Evolutionary conservation across 371 early-diverging fungal genomes (phyloP).

Genomic region (Syncephalis plumigaleata): DNA sequence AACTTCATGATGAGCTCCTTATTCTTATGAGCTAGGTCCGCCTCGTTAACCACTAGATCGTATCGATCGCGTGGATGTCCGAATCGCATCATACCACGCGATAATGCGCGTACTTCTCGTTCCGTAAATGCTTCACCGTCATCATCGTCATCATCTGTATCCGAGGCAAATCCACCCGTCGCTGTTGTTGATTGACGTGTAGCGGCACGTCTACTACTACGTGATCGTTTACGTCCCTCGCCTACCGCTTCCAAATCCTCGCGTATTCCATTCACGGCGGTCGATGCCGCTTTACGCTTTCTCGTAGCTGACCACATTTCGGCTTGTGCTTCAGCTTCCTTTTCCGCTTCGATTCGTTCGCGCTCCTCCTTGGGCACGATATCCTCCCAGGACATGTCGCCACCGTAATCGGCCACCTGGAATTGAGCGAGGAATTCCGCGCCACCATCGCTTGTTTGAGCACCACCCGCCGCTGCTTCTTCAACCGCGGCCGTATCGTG

Average conservation of each 20-base stretch:
- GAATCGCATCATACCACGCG: conserved; percentile 59
- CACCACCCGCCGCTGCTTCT: conserved; percentile 10
- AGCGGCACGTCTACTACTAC: conserved; percentile 4
- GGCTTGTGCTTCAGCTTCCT: conserved; percentile 15
- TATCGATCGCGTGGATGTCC: conserved; percentile 62
- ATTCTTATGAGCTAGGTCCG: conserved; percentile 55
- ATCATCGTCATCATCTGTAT: conserved; percentile 22
- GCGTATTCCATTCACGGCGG: conserved; percentile 4
- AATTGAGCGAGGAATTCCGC: conserved; percentile 91
- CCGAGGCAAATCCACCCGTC: conserved; percentile 11
- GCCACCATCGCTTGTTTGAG: conserved; percentile 40
- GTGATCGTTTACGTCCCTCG: not conserved
- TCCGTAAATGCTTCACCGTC: too few species aligned
- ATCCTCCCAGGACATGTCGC: conserved; percentile 81
- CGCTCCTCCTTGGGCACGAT: conserved; percentile 85
- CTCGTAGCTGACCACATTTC: conserved; percentile 11
- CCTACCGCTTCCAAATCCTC: not conserved
- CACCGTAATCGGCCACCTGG: conserved; percentile 75
- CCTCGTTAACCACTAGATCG: conserved; percentile 58
- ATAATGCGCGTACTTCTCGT: conserved; percentile 65
- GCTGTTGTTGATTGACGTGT: too few species aligned
- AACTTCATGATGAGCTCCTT: conserved; percentile 31
- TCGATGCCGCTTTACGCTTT: conserved; percentile 11
- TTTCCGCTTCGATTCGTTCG: conserved; percentile 41
- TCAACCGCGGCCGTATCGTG: conserved; percentile 50